phyloP scores from a whole-genome alignment of 352 stramenopile species.

The Elongisporangium anandrum region DNA sequence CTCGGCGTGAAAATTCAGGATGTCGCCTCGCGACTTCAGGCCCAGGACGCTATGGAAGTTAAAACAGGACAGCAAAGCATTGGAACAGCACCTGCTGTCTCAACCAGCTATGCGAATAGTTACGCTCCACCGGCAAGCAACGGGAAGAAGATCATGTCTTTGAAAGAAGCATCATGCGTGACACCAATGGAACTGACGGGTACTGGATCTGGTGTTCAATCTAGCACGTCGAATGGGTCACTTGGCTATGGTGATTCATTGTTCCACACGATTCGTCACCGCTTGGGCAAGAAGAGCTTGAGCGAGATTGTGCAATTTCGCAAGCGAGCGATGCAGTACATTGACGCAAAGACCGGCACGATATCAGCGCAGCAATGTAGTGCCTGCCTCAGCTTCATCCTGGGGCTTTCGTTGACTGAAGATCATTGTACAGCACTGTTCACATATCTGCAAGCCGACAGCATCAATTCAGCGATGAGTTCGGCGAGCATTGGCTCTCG shows the following conservation, averaged over 20 bases:
- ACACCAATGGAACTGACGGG: slow-evolving; percentile 14
- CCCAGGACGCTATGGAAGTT: slow-evolving; percentile 23
- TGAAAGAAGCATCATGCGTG: slow-evolving; percentile 51
- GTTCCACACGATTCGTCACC: slow-evolving; percentile 36
- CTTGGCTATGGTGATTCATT: slow-evolving; percentile 29
- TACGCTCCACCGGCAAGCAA: slow-evolving; percentile 1
- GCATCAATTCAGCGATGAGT: slow-evolving; percentile 3
- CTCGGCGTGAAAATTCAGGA: slow-evolving; percentile 30
- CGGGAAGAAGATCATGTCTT: slow-evolving; percentile 44
- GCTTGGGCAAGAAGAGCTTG: slow-evolving; percentile 39
- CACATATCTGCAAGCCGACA: slow-evolving; percentile 25
- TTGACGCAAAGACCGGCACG: slow-evolving; percentile 46
- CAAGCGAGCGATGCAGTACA: slow-evolving; percentile 36
- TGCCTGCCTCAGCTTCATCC: slow-evolving; percentile 25
- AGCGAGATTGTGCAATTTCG: slow-evolving; percentile 45
- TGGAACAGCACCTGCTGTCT: slow-evolving; percentile 5
- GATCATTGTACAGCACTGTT: slow-evolving; percentile 47
- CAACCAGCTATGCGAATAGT: slow-evolving; percentile 5
- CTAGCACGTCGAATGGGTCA: neutral
- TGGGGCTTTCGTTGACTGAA: slow-evolving; percentile 40
- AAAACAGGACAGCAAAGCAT: slow-evolving; percentile 11
- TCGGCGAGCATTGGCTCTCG: slow-evolving; percentile 24
- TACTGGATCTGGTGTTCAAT: slow-evolving; percentile 3
- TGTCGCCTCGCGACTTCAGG: slow-evolving; percentile 24
- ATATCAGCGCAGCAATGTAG: slow-evolving; percentile 39